Conservation (phyloP, 768 basidiomycete genomes). For the Lactarius pseudohatsudake region DNA sequence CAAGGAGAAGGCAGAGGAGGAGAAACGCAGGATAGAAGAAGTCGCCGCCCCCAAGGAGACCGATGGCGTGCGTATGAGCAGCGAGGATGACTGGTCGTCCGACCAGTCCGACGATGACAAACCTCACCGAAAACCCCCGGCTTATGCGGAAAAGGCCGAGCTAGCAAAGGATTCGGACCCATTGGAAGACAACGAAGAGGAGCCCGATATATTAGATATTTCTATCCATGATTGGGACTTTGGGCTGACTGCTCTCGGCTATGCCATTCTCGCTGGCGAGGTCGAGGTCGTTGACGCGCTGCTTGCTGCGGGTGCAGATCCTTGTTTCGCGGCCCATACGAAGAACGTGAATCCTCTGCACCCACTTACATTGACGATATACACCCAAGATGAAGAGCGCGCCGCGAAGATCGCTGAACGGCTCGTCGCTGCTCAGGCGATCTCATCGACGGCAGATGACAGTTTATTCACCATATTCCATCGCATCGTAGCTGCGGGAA, state of each 20-base stretch:
- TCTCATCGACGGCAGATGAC: constrained; percentile 35
- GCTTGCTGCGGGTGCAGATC: constrained; percentile 49
- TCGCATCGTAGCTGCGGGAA: constrained; percentile 31
- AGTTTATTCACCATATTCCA: constrained; percentile 37
- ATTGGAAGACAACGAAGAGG: constrained; percentile 49
- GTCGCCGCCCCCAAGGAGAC: constrained; percentile 16
- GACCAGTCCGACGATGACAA: constrained; percentile 21
- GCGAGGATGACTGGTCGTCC: constrained; percentile 30
- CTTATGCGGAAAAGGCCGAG: constrained; percentile 32
- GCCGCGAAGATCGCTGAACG: constrained; percentile 34
- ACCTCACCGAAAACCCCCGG: constrained; percentile 30
- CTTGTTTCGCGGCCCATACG: constrained; percentile 38
- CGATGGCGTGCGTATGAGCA: constrained; percentile 29
- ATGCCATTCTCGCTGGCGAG: constrained; percentile 51
- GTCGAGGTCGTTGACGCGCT: constrained; percentile 46
- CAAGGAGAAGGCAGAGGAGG: constrained; percentile 32
- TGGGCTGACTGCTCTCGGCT: constrained; percentile 50
- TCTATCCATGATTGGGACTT: constrained; percentile 60
- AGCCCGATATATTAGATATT: constrained; percentile 55
- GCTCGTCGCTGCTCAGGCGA: constrained; percentile 35
- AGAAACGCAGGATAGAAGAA: constrained; percentile 28
- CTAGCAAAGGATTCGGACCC: constrained; percentile 37
- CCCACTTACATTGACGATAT: constrained; percentile 35
- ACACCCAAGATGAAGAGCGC: constrained; percentile 31
- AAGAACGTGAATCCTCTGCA: constrained; percentile 31